These are phyloP conservation scores for Phyllosticta citribraziliensis DNA, from an alignment of 2,329 filamentous ascomycete genomes.

Conservation along the genomic window DNA sequence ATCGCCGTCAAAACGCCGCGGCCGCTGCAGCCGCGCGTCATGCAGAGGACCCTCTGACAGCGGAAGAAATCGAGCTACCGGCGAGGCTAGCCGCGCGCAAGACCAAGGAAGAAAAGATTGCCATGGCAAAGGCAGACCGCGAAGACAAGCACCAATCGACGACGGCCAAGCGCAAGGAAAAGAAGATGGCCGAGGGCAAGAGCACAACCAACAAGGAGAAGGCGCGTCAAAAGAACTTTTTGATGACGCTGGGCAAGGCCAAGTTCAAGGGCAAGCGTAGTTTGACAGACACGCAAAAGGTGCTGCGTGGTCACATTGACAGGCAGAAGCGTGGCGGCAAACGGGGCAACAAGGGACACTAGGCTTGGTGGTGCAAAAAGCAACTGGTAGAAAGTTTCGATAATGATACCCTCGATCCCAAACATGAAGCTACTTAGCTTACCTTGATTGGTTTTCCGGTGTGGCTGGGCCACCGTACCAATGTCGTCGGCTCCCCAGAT, in stretches of 20 bases:
- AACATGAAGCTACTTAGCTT: no score
- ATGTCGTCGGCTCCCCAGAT: background rate
- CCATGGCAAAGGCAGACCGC: slow-evolving; percentile 73
- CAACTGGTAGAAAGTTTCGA: background rate
- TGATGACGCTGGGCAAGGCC: slow-evolving; percentile 96
- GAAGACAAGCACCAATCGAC: slow-evolving; percentile 77
- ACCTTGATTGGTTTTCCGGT: background rate
- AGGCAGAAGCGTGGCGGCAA: slow-evolving; percentile 76
- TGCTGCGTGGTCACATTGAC: slow-evolving; percentile 71
- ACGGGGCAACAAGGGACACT: slow-evolving; percentile 51
- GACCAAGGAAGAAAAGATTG: slow-evolving; percentile 83
- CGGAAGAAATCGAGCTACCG: slow-evolving; percentile 82
- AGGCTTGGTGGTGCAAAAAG: background rate
- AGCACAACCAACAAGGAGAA: slow-evolving; percentile 97
- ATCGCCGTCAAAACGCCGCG: slow-evolving; percentile 29
- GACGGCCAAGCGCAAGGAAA: slow-evolving; percentile 71
- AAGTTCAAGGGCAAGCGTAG: slow-evolving; percentile 93
- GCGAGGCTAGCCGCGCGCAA: slow-evolving; percentile 66
- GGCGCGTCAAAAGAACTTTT: slow-evolving; percentile 91
- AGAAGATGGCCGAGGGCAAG: slow-evolving; percentile 84
- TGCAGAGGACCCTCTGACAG: slow-evolving; percentile 79
- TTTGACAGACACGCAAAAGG: slow-evolving; percentile 73
- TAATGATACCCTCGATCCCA: background rate
- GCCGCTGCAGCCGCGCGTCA: slow-evolving; percentile 46
- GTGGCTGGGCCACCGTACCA: background rate